phyloP scores from a whole-genome alignment of 2,329 filamentous ascomycete genomes.

The Lachnellula willkommii region DNA sequence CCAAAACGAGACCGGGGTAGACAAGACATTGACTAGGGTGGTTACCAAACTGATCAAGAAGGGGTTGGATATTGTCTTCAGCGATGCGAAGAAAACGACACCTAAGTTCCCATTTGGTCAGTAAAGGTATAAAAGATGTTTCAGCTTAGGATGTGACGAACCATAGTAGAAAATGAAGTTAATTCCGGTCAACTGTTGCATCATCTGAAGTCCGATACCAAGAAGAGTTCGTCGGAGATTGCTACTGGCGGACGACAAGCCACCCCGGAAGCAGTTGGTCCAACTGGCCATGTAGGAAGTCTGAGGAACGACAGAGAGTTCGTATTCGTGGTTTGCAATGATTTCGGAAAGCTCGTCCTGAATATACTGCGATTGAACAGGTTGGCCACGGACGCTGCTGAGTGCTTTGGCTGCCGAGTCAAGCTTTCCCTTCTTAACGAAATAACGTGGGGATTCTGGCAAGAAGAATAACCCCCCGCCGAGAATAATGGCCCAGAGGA shows the following conservation, averaged over 20 bases:
- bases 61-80: conserved; percentile 68
- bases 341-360: conserved; percentile 78
- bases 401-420: conserved; percentile 59
- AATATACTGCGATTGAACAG: conserved; percentile 66
- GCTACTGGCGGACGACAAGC: conserved; percentile 56
- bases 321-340: conserved; percentile 83
- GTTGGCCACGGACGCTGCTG: conserved; percentile 67
- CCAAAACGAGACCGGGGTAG: conserved; percentile 83
- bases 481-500: conserved; percentile 74
- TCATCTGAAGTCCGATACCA: conserved; percentile 71
- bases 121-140: too few relatives aligned
- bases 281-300: conserved; percentile 63
- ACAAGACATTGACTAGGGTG: conserved; percentile 81
- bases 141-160: too few relatives aligned
- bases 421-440: conserved; percentile 70
- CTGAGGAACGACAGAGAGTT: conserved; percentile 62
- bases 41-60: conserved; percentile 84
- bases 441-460: conserved; percentile 82
- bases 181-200: conserved; percentile 72
- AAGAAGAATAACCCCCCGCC: conserved; percentile 66
- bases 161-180: conserved; percentile 93
- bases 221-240: conserved; percentile 68
- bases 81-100: conserved; percentile 75
- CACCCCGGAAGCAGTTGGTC: conserved; percentile 62
- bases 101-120: too few relatives aligned